Conservation (phyloP, 805 yeast species). For the Saccharomycopsis oosterbeekiorum region DNA sequence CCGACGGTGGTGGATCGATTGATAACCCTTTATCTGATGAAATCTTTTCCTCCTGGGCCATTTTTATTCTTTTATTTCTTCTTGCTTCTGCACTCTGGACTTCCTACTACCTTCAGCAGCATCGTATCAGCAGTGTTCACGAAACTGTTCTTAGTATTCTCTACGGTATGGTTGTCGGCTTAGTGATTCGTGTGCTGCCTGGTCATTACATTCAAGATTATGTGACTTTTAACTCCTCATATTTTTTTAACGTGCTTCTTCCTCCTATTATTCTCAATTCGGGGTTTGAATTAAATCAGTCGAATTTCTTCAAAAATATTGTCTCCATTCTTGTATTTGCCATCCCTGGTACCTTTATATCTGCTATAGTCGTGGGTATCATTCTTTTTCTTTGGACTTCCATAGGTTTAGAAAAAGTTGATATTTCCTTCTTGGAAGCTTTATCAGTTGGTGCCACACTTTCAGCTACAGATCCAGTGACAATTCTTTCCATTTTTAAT, state of each 20-base stretch:
- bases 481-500: conserved; percentile 90
- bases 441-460: conserved; percentile 95
- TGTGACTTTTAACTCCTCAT: conserved; percentile 87
- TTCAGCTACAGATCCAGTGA: conserved; percentile 97
- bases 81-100: conserved; percentile 91
- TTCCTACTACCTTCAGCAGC: conserved; percentile 82
- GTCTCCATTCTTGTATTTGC: conserved; percentile 90
- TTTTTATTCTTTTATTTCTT: conserved; percentile 72
- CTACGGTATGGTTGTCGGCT: conserved; percentile 93
- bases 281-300: conserved; percentile 94
- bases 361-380: conserved; percentile 84
- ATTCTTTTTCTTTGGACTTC: conserved; percentile 85
- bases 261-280: conserved; percentile 96
- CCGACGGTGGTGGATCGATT: conserved; percentile 44
- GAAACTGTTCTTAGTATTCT: conserved; percentile 94
- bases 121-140: conserved; percentile 89
- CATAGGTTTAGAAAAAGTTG: conserved; percentile 79
- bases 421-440: conserved; percentile 92
- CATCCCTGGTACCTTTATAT: conserved; percentile 91
- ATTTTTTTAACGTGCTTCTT: conserved; percentile 84
- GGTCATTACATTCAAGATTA: conserved; percentile 97
- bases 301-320: conserved; percentile 85
- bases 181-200: conserved; percentile 81
- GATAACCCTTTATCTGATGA: conserved; percentile 88
- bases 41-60: conserved; percentile 95